A percentile compares a stretch with the other conserved stretches of the same genome.
phyloP scores from a whole-genome alignment of 306 rosid genomes.

The Sicyos baderoa region DNA sequence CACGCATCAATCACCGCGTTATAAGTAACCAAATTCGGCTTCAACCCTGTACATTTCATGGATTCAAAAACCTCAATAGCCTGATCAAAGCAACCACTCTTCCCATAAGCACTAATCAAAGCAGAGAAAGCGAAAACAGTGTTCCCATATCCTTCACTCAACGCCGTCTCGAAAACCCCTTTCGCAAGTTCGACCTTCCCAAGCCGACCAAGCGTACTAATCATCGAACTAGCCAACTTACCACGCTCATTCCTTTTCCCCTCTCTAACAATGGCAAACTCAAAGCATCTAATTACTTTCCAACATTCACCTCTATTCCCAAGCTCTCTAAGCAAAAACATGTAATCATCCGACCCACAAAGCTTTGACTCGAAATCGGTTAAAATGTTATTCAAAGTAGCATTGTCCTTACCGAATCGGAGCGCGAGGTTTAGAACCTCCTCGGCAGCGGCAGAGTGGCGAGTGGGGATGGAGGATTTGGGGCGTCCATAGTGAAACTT shows the following conservation, averaged over 20 bases:
- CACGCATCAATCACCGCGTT: conserved; percentile 82
- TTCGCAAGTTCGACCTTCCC: conserved; percentile 61
- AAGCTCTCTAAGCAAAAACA: conserved; percentile 52
- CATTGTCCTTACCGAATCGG: conserved; percentile 41
- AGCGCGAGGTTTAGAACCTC: conserved; percentile 48
- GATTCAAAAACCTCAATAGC: conserved; percentile 49
- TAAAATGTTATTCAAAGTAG: conserved; percentile 42
- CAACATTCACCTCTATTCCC: conserved; percentile 58
- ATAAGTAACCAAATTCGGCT: conserved; percentile 77
- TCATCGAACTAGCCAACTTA: conserved; percentile 69
- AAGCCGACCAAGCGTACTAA: conserved; percentile 83
- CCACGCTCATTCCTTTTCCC: conserved; percentile 50
- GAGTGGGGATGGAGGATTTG: conserved; percentile 35
- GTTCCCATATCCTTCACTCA: conserved; percentile 63
- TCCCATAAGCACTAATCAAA: conserved; percentile 72
- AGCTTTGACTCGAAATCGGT: conserved; percentile 45
- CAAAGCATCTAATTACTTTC: conserved; percentile 50
- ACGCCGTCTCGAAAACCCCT: conserved; percentile 47
- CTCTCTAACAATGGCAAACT: conserved; percentile 55
- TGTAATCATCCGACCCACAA: conserved; percentile 56
- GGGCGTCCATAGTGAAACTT: conserved; percentile 69
- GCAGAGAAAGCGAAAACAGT: conserved; percentile 72
- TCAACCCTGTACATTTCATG: conserved; percentile 56
- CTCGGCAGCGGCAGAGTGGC: conserved; percentile 51
- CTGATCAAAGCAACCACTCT: conserved; percentile 48